Evolutionary conservation across 768 basidiomycete genomes (phyloP), one percentile per base, ranked within the genome.

Genomic region (Psilocybe tampanensis): DNA sequence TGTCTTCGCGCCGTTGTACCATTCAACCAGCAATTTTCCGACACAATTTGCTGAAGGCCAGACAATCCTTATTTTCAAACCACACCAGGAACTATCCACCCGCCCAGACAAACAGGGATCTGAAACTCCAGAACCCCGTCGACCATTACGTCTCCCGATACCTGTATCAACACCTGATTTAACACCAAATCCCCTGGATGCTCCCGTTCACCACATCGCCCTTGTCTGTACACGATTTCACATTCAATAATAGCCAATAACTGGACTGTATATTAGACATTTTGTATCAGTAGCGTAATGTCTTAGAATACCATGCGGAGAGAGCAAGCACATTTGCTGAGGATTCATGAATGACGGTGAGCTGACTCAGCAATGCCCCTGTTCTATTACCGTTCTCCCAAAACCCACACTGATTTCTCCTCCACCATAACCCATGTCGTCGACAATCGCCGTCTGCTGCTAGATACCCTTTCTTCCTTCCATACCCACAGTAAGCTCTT

Each of bases 21-120:
- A 3, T 21, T 9, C 23, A 9, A 55, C 55, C 39, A 50, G 64
- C 53, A 54, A 69, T 57, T 72, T 72, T 51, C 64, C 68, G 1
- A 75, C 75, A 34, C 67, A 68, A 5, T 76, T 85, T 23, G 59
- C 66, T 9, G 71, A 72, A 19, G 82, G 78, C 1, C 63, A 62
- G 8, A 76, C 77, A 2, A 67, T 84, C 12, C 69, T 72, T 43
- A 70, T 79, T 7, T 85, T 83, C 80, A 64, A 72, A 34, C 84
- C 85, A 3, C 86, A 81, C 81, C 73, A 78, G 2, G 75, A 76
- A 47, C 62, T 79, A 39, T 61, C 68, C 2, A 39, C 76, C 11
- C 53, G 58, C 1, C 56, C 63, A 6, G 52, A 44, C 19, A 17
- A 24, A 12, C 19, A 52, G 64, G 18, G 15, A 22, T 18, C 17